These are phyloP conservation scores for Talaromyces funiculosus DNA, from an alignment of 2,329 filamentous ascomycete species.

Conservation along the genomic window DNA sequence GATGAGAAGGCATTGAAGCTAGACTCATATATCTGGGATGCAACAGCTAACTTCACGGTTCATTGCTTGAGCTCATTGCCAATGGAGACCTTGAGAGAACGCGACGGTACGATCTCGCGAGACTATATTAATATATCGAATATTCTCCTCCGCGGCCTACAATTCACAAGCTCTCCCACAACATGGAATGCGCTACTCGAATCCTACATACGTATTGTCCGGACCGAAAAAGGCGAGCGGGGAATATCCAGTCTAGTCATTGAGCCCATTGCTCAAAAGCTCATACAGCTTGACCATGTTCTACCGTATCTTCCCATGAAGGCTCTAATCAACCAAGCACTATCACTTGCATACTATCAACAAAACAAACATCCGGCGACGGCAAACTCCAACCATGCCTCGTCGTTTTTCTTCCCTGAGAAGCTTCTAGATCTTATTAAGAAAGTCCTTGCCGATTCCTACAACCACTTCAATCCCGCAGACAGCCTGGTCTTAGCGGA, in stretches of 20 bases:
- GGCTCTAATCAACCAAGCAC: conserved; percentile 28
- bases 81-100: conserved; percentile 38
- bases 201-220: conserved; percentile 52
- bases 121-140: conserved; percentile 66
- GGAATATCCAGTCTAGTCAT: conserved; percentile 62
- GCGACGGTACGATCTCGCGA: conserved; percentile 51
- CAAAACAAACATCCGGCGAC: neutral
- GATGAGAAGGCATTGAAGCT: conserved; percentile 13
- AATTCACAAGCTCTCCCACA: conserved; percentile 22
- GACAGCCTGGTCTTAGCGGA: conserved; percentile 37
- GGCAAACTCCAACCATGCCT: neutral
- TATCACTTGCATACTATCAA: conserved; percentile 29
- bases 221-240: conserved; percentile 60
- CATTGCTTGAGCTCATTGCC: conserved; percentile 37
- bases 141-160: conserved; percentile 58
- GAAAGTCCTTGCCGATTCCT: conserved; percentile 51
- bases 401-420: conserved; percentile 32
- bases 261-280: conserved; percentile 61
- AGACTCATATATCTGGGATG: conserved; percentile 31
- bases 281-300: conserved; percentile 32
- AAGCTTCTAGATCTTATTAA: conserved; percentile 59
- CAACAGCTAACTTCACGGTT: conserved; percentile 28
- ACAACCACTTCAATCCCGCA: conserved; percentile 41
- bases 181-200: conserved; percentile 52
- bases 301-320: conserved; percentile 32